These are phyloP conservation scores for Schwanniomyces vanrijiae DNA, from an alignment of 805 yeast species.

Conservation along the genomic window DNA sequence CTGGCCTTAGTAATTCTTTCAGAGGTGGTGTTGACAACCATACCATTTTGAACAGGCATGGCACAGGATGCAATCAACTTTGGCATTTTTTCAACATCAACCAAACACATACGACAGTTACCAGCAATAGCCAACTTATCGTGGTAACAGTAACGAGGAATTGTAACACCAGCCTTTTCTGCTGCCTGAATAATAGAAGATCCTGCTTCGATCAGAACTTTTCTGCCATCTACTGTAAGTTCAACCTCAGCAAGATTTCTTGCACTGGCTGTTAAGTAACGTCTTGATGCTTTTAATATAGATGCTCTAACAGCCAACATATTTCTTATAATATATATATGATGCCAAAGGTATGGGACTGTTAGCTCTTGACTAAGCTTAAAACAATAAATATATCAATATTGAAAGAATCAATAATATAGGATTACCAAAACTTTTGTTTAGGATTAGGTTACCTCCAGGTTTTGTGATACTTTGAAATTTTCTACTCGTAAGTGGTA, in stretches of 20 bases:
- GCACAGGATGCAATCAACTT: constrained; percentile 90
- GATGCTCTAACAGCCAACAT: constrained; percentile 19
- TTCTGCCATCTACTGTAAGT: constrained; percentile 65
- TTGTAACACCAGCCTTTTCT: constrained; percentile 84
- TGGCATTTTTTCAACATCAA: constrained; percentile 86
- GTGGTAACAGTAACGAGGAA: constrained; percentile 90
- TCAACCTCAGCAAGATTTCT: constrained; percentile 51
- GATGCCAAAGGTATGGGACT: constrained; percentile 3
- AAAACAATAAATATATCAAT: neutral
- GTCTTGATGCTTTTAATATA: constrained; percentile 21
- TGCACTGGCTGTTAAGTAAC: constrained; percentile 17
- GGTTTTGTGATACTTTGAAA: constrained; percentile 8
- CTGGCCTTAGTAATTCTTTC: constrained; percentile 80
- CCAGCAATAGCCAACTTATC: constrained; percentile 90
- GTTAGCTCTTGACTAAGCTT: neutral
- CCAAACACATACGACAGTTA: constrained; percentile 91
- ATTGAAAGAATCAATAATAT: constrained; percentile 2
- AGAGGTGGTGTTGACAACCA: constrained; percentile 79
- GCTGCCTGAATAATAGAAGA: constrained; percentile 89
- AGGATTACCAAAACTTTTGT: neutral
- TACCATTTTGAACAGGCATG: constrained; percentile 86
- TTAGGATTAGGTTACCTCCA: neutral
- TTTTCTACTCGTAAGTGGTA: constrained; percentile 7
- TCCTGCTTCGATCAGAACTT: constrained; percentile 80
- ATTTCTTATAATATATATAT: neutral